These are phyloP conservation scores for Tuber umbilicatum DNA, from an alignment of 495 filamentous ascomycete species.

Conservation along the genomic window DNA sequence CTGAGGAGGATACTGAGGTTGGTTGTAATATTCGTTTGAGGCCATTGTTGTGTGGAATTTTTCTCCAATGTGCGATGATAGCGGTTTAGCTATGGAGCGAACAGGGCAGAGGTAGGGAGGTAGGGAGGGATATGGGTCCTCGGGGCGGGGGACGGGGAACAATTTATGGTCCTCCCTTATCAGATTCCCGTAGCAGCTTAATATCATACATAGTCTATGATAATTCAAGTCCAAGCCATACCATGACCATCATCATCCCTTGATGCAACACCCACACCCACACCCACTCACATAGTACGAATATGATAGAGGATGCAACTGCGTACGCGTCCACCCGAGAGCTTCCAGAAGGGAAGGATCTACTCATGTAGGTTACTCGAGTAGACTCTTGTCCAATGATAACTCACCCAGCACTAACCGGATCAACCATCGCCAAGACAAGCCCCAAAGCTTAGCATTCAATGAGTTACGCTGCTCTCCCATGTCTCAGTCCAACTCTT, in stretches of 20 bases:
- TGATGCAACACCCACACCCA: neutral
- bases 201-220: no score
- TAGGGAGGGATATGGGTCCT: neutral
- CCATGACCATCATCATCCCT: neutral
- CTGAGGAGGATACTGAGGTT: conserved; percentile 30
- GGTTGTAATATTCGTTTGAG: conserved; percentile 28
- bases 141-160: neutral
- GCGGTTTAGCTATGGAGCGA: neutral
- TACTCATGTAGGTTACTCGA: no score
- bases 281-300: neutral
- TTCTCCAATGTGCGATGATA: neutral
- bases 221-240: no score
- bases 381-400: no score
- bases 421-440: neutral
- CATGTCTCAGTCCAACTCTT: neutral
- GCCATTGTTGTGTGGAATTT: conserved; percentile 11
- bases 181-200: no score
- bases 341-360: neutral
- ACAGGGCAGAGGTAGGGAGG: neutral
- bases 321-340: neutral
- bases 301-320: neutral
- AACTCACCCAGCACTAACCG: neutral
- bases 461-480: neutral
- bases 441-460: neutral
- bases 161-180: conserved; percentile 18